A percentile compares a stretch with the other conserved stretches of the same genome.
phyloP scores from a whole-genome alignment of 2,329 filamentous ascomycete species.

The Penicillium sp. region DNA sequence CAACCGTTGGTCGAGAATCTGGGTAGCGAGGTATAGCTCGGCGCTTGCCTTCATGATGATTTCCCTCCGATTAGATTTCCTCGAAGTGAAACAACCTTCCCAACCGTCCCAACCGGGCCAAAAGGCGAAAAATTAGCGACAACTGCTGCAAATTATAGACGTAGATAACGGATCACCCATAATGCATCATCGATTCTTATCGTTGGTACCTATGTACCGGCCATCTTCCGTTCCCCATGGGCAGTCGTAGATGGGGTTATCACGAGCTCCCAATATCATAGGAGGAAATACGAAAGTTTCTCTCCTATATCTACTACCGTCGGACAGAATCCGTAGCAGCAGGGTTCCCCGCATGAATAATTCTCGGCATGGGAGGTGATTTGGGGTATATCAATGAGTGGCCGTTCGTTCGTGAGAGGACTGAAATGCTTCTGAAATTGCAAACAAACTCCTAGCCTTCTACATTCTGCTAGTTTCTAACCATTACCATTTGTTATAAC shows the following conservation, averaged over 20 bases:
- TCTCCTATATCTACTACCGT: constrained; percentile 10
- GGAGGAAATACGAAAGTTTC: not conserved
- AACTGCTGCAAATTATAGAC: not conserved
- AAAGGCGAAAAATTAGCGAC: too few species aligned
- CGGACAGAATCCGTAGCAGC: constrained; percentile 21
- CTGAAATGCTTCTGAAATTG: not conserved
- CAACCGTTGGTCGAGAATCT: too few species aligned
- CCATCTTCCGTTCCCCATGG: not conserved
- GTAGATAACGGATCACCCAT: not conserved
- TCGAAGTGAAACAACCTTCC: too few species aligned
- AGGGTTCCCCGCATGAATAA: constrained; percentile 15
- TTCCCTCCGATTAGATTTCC: too few species aligned
- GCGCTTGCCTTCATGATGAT: too few species aligned
- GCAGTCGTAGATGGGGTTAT: not conserved
- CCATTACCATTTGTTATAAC: not conserved
- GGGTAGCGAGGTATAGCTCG: too few species aligned
- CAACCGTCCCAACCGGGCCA: not conserved
- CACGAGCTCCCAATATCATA: not conserved
- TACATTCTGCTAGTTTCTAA: too few species aligned
- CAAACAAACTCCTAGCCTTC: not conserved
- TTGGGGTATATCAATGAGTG: constrained; percentile 1
- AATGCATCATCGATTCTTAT: not conserved
- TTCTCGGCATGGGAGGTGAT: not conserved
- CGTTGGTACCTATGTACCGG: not conserved
- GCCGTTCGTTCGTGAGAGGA: not conserved